These are phyloP conservation scores for Pythium plurisporium DNA, from an alignment of 352 stramenopile species.

Conservation along the genomic window DNA sequence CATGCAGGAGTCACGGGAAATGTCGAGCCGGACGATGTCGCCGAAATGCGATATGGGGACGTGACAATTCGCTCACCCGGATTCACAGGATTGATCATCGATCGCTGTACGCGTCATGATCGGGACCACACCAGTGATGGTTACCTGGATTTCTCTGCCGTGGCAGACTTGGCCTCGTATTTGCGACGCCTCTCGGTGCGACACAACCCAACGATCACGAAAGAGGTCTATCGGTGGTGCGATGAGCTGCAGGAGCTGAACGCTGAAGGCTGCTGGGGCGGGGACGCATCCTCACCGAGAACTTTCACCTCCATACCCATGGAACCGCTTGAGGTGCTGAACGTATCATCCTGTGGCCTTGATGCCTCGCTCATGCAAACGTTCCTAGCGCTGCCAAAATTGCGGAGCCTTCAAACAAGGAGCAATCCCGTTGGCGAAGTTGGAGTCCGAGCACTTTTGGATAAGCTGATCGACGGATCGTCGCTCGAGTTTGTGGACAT, in stretches of 20 bases:
- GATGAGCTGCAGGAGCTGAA: background rate
- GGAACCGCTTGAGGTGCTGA: background rate
- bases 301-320: background rate
- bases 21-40: background rate
- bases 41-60: background rate
- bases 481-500: background rate
- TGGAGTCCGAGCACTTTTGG: background rate
- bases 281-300: background rate
- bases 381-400: background rate
- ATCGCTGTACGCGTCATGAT: background rate
- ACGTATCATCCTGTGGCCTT: background rate
- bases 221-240: background rate
- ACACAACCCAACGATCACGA: background rate
- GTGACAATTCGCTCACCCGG: background rate
- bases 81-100: background rate
- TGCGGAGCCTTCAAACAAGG: background rate
- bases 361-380: too few species aligned
- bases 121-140: background rate
- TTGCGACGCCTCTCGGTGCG: background rate
- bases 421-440: background rate
- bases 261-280: background rate
- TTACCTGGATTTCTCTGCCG: background rate
- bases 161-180: background rate
- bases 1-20: background rate
- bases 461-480: background rate